phyloP scores from a whole-genome alignment of 257 asterid species.

The Catharanthus roseus region DNA sequence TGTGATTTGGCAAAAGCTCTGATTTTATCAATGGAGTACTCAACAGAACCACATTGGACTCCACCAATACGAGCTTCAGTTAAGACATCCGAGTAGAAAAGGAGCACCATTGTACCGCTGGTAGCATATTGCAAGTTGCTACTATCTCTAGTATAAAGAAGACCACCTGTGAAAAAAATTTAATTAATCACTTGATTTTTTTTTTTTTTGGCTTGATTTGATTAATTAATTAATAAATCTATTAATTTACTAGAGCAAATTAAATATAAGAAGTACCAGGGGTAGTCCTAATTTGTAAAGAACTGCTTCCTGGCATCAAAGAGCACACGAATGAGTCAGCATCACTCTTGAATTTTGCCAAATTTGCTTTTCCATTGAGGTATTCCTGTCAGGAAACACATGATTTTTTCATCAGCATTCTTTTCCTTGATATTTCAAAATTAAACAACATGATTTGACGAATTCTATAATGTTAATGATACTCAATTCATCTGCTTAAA shows the following conservation, averaged over 20 bases:
- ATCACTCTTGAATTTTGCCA: slow-evolving; percentile 46
- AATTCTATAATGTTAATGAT: no score
- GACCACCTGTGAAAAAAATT: slow-evolving; percentile 49
- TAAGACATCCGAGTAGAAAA: slow-evolving; percentile 47
- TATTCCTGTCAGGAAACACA: slow-evolving; percentile 41
- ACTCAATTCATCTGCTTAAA: no score
- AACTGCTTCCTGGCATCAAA: slow-evolving; percentile 70
- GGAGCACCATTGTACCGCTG: slow-evolving; percentile 52
- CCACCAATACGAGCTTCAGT: slow-evolving; percentile 25
- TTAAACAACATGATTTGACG: no score
- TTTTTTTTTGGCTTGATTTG: neutral
- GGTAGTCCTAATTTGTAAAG: slow-evolving; percentile 56
- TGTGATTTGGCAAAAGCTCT: slow-evolving; percentile 68
- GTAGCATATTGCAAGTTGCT: slow-evolving; percentile 66
- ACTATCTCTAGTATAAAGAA: slow-evolving; percentile 55
- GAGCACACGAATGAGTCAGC: slow-evolving; percentile 70
- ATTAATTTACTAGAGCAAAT: neutral
- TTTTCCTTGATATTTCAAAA: neutral
- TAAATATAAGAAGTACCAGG: slow-evolving; percentile 70
- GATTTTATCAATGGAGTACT: slow-evolving; percentile 40
- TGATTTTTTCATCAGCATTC: neutral
- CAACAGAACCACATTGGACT: slow-evolving; percentile 50
- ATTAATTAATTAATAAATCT: neutral
- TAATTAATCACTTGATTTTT: neutral
- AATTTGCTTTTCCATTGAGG: slow-evolving; percentile 38